Percentiles rank a stretch among this genome's conserved stretches.
Evolutionary conservation across 345 rosid genomes (phyloP).

Genomic region (Syzygium oleosum): DNA sequence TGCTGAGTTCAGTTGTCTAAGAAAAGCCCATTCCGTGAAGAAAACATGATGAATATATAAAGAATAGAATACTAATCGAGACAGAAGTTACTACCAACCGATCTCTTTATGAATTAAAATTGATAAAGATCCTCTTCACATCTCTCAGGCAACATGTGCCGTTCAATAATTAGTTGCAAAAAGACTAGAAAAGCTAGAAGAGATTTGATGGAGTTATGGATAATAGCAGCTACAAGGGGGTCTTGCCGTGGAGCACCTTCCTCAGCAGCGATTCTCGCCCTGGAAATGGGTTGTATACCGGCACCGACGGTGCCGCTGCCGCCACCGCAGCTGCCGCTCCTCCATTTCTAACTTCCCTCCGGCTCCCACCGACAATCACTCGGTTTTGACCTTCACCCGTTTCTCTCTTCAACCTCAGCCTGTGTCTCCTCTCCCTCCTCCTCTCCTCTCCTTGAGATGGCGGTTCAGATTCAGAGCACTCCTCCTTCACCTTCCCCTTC

Average conservation of each 20-base stretch:
- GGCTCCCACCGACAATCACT: neutral
- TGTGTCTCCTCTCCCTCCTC: slow-evolving; percentile 18
- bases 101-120: neutral
- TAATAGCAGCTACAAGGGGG: neutral
- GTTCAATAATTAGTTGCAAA: neutral
- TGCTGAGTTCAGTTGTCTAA: neutral
- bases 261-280: slow-evolving; percentile 53
- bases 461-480: slow-evolving; percentile 3
- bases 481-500: slow-evolving; percentile 3
- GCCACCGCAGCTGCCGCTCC: neutral
- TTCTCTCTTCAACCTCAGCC: slow-evolving; percentile 4
- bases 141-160: neutral
- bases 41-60: neutral
- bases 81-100: neutral
- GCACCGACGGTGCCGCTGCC: neutral
- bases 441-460: slow-evolving; percentile 6
- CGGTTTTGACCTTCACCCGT: neutral
- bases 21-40: neutral
- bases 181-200: neutral
- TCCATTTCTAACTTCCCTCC: neutral
- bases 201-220: neutral
- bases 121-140: neutral
- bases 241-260: slow-evolving; percentile 25
- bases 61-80: neutral
- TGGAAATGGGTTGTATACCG: slow-evolving; percentile 41